phyloP scores from a whole-genome alignment of 192 early-diverging fungal genomes.

The Glomus cerebriforme region DNA sequence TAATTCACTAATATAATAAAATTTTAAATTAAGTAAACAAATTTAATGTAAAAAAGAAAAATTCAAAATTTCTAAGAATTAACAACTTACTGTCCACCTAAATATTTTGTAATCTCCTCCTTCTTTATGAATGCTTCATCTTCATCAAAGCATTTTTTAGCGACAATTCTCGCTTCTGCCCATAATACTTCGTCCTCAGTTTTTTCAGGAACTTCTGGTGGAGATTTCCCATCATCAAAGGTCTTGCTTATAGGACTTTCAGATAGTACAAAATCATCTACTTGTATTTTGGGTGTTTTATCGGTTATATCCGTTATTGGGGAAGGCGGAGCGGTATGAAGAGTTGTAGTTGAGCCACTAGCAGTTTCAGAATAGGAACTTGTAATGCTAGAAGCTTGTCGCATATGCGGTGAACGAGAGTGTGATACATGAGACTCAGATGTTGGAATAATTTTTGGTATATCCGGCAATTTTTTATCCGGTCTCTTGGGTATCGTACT shows the following conservation, averaged over 20 bases:
- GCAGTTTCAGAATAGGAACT: conserved; percentile 33
- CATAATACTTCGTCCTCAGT: neutral
- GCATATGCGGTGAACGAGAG: conserved; percentile 18
- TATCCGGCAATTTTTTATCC: conserved; percentile 33
- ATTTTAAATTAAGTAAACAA: neutral
- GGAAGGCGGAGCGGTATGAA: conserved; percentile 32
- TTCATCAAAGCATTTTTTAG: conserved; percentile 45
- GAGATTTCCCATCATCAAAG: neutral
- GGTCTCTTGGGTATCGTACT: conserved; percentile 26
- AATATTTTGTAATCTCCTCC: conserved; percentile 50
- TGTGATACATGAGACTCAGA: conserved; percentile 16
- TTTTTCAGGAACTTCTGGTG: conserved; percentile 14
- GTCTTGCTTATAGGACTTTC: neutral
- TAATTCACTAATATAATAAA: conserved; percentile 43
- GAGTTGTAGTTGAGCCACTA: conserved; percentile 28
- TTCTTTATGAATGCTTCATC: conserved; percentile 47
- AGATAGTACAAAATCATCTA: neutral
- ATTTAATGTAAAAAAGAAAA: neutral
- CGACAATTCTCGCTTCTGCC: conserved; percentile 9
- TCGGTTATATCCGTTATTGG: conserved; percentile 7
- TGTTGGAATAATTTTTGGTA: neutral
- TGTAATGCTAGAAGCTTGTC: conserved; percentile 29
- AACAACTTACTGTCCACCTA: conserved; percentile 45
- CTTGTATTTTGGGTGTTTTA: conserved; percentile 11
- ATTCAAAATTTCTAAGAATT: conserved; percentile 1